phyloP scores from a whole-genome alignment of 768 basidiomycete genomes.

The Tricholoma flavovirens region DNA sequence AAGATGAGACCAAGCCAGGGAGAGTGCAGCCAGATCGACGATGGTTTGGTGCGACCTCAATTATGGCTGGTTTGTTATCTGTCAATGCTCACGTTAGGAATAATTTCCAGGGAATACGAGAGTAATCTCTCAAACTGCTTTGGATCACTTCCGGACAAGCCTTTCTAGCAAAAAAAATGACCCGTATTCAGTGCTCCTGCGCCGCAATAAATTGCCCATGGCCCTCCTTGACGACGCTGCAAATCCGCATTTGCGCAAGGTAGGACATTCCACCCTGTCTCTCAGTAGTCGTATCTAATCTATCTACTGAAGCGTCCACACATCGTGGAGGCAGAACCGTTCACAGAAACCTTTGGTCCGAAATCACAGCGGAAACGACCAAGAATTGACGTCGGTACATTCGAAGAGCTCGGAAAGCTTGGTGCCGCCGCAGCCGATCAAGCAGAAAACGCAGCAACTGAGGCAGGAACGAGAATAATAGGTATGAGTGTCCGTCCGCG shows the following conservation, averaged over 20 bases:
- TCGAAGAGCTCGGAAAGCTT: slow-evolving; percentile 80
- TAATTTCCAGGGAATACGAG: slow-evolving; percentile 79
- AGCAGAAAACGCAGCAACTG: slow-evolving; percentile 39
- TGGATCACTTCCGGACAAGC: slow-evolving; percentile 94
- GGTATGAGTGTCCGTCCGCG: slow-evolving; percentile 28
- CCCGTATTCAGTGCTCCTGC: slow-evolving; percentile 91
- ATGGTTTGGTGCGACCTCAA: slow-evolving; percentile 81
- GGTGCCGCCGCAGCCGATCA: slow-evolving; percentile 52
- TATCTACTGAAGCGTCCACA: slow-evolving; percentile 61
- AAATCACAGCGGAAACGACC: slow-evolving; percentile 93
- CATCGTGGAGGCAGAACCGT: slow-evolving; percentile 95
- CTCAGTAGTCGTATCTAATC: background rate
- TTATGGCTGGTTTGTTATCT: slow-evolving; percentile 4
- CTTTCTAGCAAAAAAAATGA: slow-evolving; percentile 81
- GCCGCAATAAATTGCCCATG: slow-evolving; percentile 96
- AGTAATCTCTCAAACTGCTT: slow-evolving; percentile 92
- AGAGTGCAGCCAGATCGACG: slow-evolving; percentile 91
- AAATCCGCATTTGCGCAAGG: slow-evolving; percentile 78
- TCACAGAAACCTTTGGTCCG: slow-evolving; percentile 89
- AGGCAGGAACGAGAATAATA: slow-evolving; percentile 35
- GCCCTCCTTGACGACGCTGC: slow-evolving; percentile 86
- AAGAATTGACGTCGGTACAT: slow-evolving; percentile 79
- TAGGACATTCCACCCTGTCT: slow-evolving; percentile 10
- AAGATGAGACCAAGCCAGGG: slow-evolving; percentile 84
- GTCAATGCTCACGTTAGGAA: slow-evolving; percentile 8